Base-by-base conservation (phyloP, 129 eudicot species). In the Centrapalus pauciflorus region DNA sequence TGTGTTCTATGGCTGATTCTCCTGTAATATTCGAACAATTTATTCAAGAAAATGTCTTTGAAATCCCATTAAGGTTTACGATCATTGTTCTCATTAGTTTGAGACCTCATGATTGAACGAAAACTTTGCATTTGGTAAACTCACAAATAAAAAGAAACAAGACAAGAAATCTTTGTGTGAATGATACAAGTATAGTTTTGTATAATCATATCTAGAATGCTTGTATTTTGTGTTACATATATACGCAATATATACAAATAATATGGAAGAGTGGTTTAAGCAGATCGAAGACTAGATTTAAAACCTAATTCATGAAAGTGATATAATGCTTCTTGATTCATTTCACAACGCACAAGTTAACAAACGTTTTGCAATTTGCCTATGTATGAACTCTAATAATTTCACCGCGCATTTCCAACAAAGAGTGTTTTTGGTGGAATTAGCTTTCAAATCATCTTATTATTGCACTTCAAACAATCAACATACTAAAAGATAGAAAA, bases 1-100 rank as follows among this genome's bases (percentile, higher is more conserved):
- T 82, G 86, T n/a, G 86, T 82, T 75, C 86, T 73, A 65, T 82
- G 86, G 59, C 86, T 82, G 41, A 82, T 82, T 82, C 86, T 82
- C 86, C 86, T 82, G 80, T 46, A 33, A 73, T 48, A 61, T 72
- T 38, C 56, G 27, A 43, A 33, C 61, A 30, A 16, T 21, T 4
- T 17, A 65, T 10, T 6, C n/a, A 61, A 0, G 20, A 23, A 49
- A 61, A 13, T 28, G 24, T 55, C 16, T 40, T 21, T 24, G 1
- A 5, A 54, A 19, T 52, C 20, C 37, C 65, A 73, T 12, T 34
- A 23, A 37, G 20, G 19, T 7, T 51, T 54, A 41, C 25, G 28
- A 72, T 35, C 54, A 70, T 19, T 0, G 30, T 0, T 67, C 16
- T 25, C 34, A 51, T 21, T 34, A 10, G 28, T 33, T 27, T 0